phyloP scores from a whole-genome alignment of 768 basidiomycete species.

The Goffeauzyma gilvescens region DNA sequence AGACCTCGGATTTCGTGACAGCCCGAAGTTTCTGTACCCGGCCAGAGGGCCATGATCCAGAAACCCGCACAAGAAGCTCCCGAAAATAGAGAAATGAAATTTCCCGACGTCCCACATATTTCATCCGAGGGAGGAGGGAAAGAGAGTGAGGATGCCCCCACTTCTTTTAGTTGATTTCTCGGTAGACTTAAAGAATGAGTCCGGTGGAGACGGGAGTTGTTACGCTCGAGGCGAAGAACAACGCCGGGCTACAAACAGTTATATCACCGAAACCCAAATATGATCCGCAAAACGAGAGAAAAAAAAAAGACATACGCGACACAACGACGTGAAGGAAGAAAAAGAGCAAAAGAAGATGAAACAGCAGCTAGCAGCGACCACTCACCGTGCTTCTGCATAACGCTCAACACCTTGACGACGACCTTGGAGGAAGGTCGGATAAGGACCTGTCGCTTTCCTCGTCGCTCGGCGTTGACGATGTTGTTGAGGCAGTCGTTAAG shows the following conservation, averaged over 20 bases:
- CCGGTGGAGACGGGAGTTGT: slow-evolving; percentile 23
- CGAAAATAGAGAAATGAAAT: no score
- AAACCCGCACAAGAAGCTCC: no score
- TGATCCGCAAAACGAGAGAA: slow-evolving; percentile 1
- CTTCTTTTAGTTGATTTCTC: slow-evolving; percentile 26
- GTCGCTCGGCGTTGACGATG: slow-evolving; percentile 98
- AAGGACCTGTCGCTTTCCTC: slow-evolving; percentile 97
- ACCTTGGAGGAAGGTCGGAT: slow-evolving; percentile 95
- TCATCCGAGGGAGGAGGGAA: slow-evolving; percentile 1
- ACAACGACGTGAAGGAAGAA: slow-evolving; percentile 1
- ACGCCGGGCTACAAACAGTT: no score
- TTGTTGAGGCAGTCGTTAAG: slow-evolving; percentile 47
- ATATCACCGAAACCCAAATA: slow-evolving; percentile 21
- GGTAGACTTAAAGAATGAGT: slow-evolving; percentile 34
- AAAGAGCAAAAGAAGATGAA: slow-evolving; percentile 1
- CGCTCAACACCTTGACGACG: slow-evolving; percentile 87
- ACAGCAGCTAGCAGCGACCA: no score
- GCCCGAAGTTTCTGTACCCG: no score
- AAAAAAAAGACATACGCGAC: background rate
- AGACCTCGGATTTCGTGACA: no score
- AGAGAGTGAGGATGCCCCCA: slow-evolving; percentile 1
- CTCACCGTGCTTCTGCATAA: slow-evolving; percentile 98
- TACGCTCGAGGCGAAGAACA: no score
- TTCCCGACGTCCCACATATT: no score
- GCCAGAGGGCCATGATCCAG: no score